Evolutionary conservation across 257 asterid species (phyloP), one percentile per base, ranked within the genome.

Genomic region (Solanum bulbocastanum): DNA sequence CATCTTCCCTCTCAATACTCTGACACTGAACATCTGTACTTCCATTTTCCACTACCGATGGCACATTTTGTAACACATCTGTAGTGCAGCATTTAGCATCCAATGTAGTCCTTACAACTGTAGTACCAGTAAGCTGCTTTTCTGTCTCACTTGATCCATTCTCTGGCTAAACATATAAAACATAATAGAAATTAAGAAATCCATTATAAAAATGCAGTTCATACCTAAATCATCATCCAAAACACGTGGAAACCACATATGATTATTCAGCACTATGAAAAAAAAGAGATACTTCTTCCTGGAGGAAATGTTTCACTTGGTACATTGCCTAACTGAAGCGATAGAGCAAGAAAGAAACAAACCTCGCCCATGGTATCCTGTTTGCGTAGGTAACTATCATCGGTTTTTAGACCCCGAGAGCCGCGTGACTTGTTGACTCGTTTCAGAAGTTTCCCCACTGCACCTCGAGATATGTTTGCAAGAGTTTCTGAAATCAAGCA

Each of bases 381-480:
- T 39, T 87, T 94, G n/a, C 85, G 87, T 88, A 94, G 87, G 91
- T 94, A 94, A 89, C 90, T 88, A 65, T 87, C 92, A 89, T 94
- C 98, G 86, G 90, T 90, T 49, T 90, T 88, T 87, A 89, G 90
- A 87, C 94, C 93, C 87, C 89, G 93, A 12, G 89, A 89, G 25
- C 89, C 66, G 5, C 86, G 46, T 32, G 78, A 89, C 78, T 89
- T 72, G 87, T 94, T 94, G 76, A 91, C 94, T 87, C 97, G 93
- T 86, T 91, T 93, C 91, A 94, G 79, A 84, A 92, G 96, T 83
- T 93, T 93, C 20, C 95, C 94, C 76, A 94, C 97, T 16, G 93
- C 95, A 90, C 88, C 93, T 88, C 94, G 91, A 12, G 99, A 96
- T 86, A 94, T 86, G 58, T 94, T 92, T 35, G 93, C 84, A 65